Evolutionary conservation across 345 rosid species (phyloP).

Genomic region (Acer yangbiense): DNA sequence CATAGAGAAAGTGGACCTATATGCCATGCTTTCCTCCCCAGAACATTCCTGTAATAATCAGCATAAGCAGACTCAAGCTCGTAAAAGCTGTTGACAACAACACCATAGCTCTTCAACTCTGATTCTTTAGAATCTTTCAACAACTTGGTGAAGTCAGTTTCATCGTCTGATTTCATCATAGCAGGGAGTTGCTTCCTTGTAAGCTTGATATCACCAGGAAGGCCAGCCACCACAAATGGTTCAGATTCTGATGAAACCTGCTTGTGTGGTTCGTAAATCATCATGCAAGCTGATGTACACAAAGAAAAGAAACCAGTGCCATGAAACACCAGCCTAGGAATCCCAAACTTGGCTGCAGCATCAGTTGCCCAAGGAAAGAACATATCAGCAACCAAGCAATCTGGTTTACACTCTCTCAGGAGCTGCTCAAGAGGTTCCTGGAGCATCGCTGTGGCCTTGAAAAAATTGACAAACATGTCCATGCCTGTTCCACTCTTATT

Average conservation of each 20-base stretch:
- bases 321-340: slow-evolving; percentile 56
- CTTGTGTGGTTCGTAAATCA: slow-evolving; percentile 45
- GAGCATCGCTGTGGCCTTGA: slow-evolving; percentile 35
- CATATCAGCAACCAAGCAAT: slow-evolving; percentile 60
- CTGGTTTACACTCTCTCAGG: slow-evolving; percentile 38
- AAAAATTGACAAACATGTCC: slow-evolving; percentile 29
- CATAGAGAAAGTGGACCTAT: slow-evolving; percentile 57
- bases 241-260: slow-evolving; percentile 39
- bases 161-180: neutral
- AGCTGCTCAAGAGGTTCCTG: slow-evolving; percentile 45
- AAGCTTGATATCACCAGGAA: slow-evolving; percentile 47
- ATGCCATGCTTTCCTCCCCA: slow-evolving; percentile 56
- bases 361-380: slow-evolving; percentile 63
- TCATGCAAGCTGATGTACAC: slow-evolving; percentile 31
- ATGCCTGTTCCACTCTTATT: neutral
- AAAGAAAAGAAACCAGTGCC: slow-evolving; percentile 49
- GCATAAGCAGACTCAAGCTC: slow-evolving; percentile 67
- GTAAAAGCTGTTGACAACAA: slow-evolving; percentile 66
- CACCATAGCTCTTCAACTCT: slow-evolving; percentile 56
- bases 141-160: slow-evolving; percentile 20
- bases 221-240: slow-evolving; percentile 46
- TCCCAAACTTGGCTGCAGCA: slow-evolving; percentile 46
- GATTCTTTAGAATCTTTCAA: slow-evolving; percentile 31
- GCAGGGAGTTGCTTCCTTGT: slow-evolving; percentile 43
- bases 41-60: slow-evolving; percentile 37